Evolutionary conservation across 2,329 filamentous ascomycete species (phyloP), one percentile per base, ranked within the genome.

Genomic region (Aureobasidium melanogenum): DNA sequence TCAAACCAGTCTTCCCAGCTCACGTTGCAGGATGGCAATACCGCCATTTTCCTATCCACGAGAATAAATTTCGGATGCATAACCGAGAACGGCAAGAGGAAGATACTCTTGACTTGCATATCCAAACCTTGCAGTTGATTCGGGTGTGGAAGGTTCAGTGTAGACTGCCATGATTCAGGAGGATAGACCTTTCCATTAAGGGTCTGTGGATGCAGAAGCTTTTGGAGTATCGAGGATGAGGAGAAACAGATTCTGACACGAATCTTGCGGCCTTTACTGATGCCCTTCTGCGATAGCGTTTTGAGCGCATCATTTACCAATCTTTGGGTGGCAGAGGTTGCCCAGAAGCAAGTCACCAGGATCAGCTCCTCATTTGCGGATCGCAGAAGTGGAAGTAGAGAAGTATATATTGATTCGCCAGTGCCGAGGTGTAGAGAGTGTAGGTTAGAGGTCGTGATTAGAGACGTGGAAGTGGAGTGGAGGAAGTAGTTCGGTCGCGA

Each of bases 1-100:
- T 95, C 90, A 28, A 93, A 86, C 90, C 90, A 95, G n/a, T 84
- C 74, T 72, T 94, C 90, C 88, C 88, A 94, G 68, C 88, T 91
- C 5, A 95, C 84, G 67, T 95, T 95, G 72, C 88, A 92, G 67
- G 87, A 91, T 0, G 89, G 89, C 10, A 94, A 72, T 67, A 87
- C 86, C 0, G 87, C 87, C 2, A 75, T 79, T 34, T 77, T 72
- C 0, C 86, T 80, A 70, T 95, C 90, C 1, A 93, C 73, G 15
- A 94, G 79, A 39, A 93, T 79, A 66, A 89, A 93, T 68, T 95
- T 95, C 0, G 89, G 87, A 69, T 95, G 90, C 84, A 94, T 88
- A n/a, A 95, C 87, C 68, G 88, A 90, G 63, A 94, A 85, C 0
- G 90, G 90, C 2, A 86, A 77, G 64, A 93, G 84, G 72, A 95